Percentiles rank a stretch among this genome's conserved stretches.
Evolutionary conservation across 2,329 filamentous ascomycete species (phyloP).

Genomic region (Hymenoscyphus fructigenus): DNA sequence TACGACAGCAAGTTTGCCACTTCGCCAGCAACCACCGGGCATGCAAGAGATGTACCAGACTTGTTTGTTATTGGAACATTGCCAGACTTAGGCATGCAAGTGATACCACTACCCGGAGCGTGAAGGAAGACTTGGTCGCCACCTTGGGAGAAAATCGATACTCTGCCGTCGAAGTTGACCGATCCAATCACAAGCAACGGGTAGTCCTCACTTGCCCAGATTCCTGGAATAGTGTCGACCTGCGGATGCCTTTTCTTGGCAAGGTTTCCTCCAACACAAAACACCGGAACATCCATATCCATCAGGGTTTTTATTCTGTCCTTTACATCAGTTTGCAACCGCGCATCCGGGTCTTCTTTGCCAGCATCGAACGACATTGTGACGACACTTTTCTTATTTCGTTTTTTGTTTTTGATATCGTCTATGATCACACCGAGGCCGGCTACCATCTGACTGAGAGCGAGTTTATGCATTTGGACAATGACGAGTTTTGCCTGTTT

Average conservation of each 20-base stretch:
- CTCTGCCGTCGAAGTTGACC: background rate
- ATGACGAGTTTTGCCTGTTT: conserved; percentile 5
- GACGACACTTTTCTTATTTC: conserved; percentile 5
- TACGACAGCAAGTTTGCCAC: conserved; percentile 6
- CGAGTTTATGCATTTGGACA: background rate
- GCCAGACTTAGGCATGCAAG: background rate
- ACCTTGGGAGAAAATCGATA: background rate
- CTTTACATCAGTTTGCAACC: background rate
- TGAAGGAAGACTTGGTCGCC: background rate
- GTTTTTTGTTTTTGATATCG: background rate
- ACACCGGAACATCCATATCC: background rate
- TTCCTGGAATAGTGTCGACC: background rate
- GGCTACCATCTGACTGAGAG: background rate
- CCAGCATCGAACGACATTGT: conserved; percentile 5
- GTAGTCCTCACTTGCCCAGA: background rate
- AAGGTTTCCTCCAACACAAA: background rate
- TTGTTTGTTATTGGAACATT: background rate
- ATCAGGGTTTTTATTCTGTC: background rate
- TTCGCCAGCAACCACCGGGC: background rate
- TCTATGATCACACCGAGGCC: background rate
- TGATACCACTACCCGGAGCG: background rate
- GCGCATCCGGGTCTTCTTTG: background rate
- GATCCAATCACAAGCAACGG: conserved; percentile 7
- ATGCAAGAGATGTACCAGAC: background rate
- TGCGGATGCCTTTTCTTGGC: background rate